Base-by-base conservation (phyloP, 2,329 filamentous ascomycete species). In the Cladosporium sp. region DNA sequence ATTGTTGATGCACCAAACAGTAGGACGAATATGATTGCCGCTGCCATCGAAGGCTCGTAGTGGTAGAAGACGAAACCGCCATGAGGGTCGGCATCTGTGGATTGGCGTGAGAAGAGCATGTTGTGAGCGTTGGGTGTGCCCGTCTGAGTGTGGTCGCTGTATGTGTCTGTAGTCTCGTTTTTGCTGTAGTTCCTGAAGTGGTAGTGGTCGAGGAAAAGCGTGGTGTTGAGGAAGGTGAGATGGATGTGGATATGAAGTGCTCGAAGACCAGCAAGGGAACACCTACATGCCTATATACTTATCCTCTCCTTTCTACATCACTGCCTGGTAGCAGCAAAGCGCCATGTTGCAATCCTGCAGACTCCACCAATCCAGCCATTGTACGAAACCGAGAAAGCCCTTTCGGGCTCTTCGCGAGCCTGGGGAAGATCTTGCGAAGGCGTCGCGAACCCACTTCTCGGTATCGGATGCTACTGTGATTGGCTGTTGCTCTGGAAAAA, bases 11-110 rank as follows among this genome's bases (percentile, higher is more conserved):
- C 10, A 28, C 66, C 59, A 67, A 77, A 77, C 28, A 73, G 66
- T 21, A 76, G 61, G 63, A 69, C 61, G 66, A 76, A 76, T 46
- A 76, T 69, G 48, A 75, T 64, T 6, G 74, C 73, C 21, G 70
- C 73, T 5, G 69, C 63, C 54, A 75, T 64, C 8, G 69, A 70
- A 8, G 72, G 72, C 8, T 65, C 43, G 58, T 75, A 75, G 63
- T 69, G 58, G 64, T 72, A 74, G 57, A 69, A 70, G 25, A 68
- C 53, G 67, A 70, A 74, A 43, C 49, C 64, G 23, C 36, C 43
- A 39, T 65, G 56, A 30, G 51, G 48, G 48, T 64, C 63, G 13
- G 61, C 66, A 18, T 54, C 54, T 7, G 54, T 53, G 23, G 57
- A 43, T 39, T 53, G 46, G 14, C 63, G 54, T 18, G 63, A 3